These are phyloP conservation scores for Aspergillus coremiiformis DNA, from an alignment of 495 filamentous ascomycete species.

Conservation along the genomic window DNA sequence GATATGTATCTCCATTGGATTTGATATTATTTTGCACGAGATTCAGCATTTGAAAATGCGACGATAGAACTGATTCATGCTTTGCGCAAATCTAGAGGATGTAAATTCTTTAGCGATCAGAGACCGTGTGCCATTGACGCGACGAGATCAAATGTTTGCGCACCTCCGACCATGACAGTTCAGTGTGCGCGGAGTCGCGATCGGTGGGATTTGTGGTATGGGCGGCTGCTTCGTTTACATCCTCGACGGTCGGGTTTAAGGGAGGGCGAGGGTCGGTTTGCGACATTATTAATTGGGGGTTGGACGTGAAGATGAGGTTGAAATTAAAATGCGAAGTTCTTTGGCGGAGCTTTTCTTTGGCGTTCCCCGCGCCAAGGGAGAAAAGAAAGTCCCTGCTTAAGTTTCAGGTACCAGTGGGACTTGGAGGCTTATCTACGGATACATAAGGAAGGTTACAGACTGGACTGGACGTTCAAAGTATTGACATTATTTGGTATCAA, in stretches of 20 bases:
- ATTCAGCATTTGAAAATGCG: slow-evolving; percentile 31
- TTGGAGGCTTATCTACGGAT: too few relatives aligned
- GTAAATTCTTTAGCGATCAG: background rate
- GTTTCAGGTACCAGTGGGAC: background rate
- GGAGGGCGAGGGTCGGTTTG: background rate
- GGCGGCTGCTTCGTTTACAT: slow-evolving; percentile 3
- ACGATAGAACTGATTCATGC: slow-evolving; percentile 28
- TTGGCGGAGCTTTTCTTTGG: too few relatives aligned
- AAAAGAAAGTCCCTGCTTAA: background rate
- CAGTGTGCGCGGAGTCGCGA: background rate
- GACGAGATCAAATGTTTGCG: slow-evolving; percentile 2
- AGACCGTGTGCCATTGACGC: background rate
- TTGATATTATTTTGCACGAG: slow-evolving; percentile 19
- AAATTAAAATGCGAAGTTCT: slow-evolving; percentile 1
- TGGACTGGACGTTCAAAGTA: background rate
- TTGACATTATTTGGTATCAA: slow-evolving; percentile 2
- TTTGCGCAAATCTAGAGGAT: slow-evolving; percentile 26
- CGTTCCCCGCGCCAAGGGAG: slow-evolving; percentile 2
- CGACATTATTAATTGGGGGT: background rate
- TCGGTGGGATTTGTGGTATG: background rate
- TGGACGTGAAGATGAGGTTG: background rate
- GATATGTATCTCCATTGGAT: slow-evolving; percentile 19
- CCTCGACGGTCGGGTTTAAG: slow-evolving; percentile 18
- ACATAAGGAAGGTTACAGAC: too few relatives aligned
- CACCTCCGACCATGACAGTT: slow-evolving; percentile 17